A percentile compares a stretch with the other conserved stretches of the same genome.
Evolutionary conservation across 257 asterid species (phyloP).

Genomic region (Gynochthodes officinalis): DNA sequence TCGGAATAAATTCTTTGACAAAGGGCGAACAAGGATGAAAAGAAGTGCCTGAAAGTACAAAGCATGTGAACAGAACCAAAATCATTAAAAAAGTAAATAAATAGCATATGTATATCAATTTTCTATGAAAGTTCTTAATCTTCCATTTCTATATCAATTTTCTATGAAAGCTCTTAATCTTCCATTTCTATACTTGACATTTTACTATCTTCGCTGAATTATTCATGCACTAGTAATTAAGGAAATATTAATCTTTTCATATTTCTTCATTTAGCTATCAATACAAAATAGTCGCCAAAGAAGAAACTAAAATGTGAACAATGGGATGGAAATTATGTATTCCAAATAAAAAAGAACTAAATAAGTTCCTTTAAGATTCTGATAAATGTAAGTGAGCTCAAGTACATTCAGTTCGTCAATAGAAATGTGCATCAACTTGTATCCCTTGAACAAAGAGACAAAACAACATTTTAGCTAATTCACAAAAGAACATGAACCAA

Average conservation of each 20-base stretch:
- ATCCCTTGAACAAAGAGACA: neutral
- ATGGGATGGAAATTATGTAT: neutral
- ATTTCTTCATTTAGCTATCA: neutral
- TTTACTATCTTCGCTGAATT: neutral
- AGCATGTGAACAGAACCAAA: neutral
- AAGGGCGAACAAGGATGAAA: slow-evolving; percentile 62
- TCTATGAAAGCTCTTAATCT: neutral
- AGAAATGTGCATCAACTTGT: neutral
- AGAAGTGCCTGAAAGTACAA: slow-evolving; percentile 50
- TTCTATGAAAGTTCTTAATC: neutral
- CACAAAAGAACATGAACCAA: neutral
- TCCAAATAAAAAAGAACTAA: neutral
- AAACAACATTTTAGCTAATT: neutral
- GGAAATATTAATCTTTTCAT: neutral
- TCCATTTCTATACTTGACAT: neutral
- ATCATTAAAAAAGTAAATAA: too few relatives aligned
- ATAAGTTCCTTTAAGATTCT: neutral
- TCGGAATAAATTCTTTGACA: slow-evolving; percentile 53
- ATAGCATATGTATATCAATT: too few relatives aligned
- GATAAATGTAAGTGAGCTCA: neutral
- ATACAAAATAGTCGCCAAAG: neutral
- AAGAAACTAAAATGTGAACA: neutral
- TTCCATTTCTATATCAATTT: neutral
- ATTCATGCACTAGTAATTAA: neutral
- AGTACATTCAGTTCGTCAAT: neutral